Evolutionary conservation across 306 rosid species (phyloP).

Genomic region (Dicorynia guianensis): DNA sequence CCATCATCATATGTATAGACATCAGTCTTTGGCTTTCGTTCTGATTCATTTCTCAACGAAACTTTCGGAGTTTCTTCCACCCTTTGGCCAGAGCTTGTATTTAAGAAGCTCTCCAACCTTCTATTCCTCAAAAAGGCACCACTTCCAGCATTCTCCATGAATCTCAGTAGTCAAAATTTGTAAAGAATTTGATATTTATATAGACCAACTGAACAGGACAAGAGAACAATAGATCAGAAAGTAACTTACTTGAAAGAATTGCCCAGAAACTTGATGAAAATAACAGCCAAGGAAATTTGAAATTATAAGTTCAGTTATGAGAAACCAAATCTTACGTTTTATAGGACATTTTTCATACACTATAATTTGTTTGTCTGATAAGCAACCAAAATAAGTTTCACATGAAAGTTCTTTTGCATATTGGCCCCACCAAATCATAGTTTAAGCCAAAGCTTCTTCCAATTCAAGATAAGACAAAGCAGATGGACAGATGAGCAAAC

Average conservation of each 20-base stretch:
- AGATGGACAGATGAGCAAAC: neutral
- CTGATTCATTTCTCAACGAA: slow-evolving; percentile 43
- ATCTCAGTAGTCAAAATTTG: neutral
- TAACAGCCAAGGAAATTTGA: slow-evolving; percentile 5
- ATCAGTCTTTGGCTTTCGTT: slow-evolving; percentile 29
- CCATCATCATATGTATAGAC: slow-evolving; percentile 52
- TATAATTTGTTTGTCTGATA: slow-evolving; percentile 4
- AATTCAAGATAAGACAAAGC: slow-evolving; percentile 22
- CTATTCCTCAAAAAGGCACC: slow-evolving; percentile 55
- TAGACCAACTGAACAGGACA: slow-evolving; percentile 23
- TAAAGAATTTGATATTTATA: neutral
- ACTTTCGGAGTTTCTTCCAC: slow-evolving; percentile 41
- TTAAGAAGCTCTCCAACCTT: slow-evolving; percentile 59
- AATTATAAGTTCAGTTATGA: neutral
- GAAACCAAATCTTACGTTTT: neutral
- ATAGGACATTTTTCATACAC: neutral
- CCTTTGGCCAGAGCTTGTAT: slow-evolving; percentile 52
- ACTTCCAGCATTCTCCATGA: slow-evolving; percentile 41
- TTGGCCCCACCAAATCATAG: neutral
- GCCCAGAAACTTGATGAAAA: slow-evolving; percentile 23
- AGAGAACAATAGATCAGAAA: slow-evolving; percentile 16
- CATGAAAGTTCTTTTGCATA: neutral
- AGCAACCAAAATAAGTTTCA: slow-evolving; percentile 4
- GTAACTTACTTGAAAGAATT: neutral
- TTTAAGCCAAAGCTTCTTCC: neutral